Percentiles rank a stretch among this genome's conserved stretches.
These are phyloP conservation scores for Nannizziopsis arthrosporioides DNA, from an alignment of 2,329 filamentous ascomycete genomes.

Conservation along the genomic window DNA sequence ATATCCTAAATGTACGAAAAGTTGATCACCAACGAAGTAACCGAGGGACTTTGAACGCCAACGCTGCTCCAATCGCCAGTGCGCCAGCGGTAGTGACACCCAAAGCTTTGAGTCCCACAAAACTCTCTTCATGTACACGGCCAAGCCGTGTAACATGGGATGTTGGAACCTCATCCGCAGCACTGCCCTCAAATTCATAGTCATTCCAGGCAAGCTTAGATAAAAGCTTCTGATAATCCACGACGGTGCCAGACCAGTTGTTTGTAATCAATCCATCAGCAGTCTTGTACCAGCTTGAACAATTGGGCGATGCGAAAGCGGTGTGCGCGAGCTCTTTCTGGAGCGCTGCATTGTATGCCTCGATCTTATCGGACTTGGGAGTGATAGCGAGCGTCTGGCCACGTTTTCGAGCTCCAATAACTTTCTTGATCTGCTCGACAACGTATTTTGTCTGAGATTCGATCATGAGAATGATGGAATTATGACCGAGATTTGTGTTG, in stretches of 20 bases:
- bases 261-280: slow-evolving; percentile 45
- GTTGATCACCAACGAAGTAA: slow-evolving; percentile 9
- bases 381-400: slow-evolving; percentile 35
- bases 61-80: slow-evolving; percentile 41
- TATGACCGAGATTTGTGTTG: slow-evolving; percentile 46
- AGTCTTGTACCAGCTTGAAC: slow-evolving; percentile 47
- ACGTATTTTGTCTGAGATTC: slow-evolving; percentile 47
- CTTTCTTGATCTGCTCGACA: slow-evolving; percentile 38
- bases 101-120: slow-evolving; percentile 20
- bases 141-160: slow-evolving; percentile 14
- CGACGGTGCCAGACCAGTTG: slow-evolving; percentile 44
- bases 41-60: slow-evolving; percentile 9
- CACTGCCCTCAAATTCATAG: slow-evolving; percentile 18
- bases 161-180: slow-evolving; percentile 13
- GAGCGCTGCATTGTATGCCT: slow-evolving; percentile 37
- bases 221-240: slow-evolving; percentile 44
- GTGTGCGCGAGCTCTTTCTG: slow-evolving; percentile 36
- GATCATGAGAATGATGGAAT: slow-evolving; percentile 51
- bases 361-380: slow-evolving; percentile 33
- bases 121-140: slow-evolving; percentile 27
- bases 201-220: slow-evolving; percentile 22
- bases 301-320: slow-evolving; percentile 44
- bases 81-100: slow-evolving; percentile 62
- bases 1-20: no score
- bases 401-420: slow-evolving; percentile 36